phyloP scores from a whole-genome alignment of 2,329 filamentous ascomycete species.

The Fusarium pseudonygamai region DNA sequence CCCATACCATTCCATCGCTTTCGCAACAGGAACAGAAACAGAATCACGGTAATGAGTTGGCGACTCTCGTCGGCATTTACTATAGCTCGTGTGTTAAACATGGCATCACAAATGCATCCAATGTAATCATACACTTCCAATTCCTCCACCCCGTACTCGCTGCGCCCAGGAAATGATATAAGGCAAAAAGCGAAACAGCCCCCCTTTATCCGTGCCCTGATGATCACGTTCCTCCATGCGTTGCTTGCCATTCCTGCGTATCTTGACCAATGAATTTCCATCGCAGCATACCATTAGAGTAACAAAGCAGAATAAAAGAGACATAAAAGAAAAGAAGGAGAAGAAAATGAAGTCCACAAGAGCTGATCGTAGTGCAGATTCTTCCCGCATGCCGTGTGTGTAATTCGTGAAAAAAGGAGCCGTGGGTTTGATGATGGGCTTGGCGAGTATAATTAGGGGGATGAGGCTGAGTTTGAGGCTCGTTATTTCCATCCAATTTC shows the following conservation, averaged over 20 bases:
- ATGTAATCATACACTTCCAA: conserved; percentile 23
- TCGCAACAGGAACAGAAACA: not conserved
- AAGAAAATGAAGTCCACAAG: conserved; percentile 1
- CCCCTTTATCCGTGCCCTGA: not conserved
- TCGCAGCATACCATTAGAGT: conserved; percentile 26
- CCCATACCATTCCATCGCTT: not conserved
- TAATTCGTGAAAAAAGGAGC: conserved; percentile 20
- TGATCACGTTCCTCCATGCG: conserved; percentile 13
- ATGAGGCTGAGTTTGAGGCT: conserved; percentile 12
- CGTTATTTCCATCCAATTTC: conserved; percentile 2
- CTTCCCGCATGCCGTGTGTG: conserved; percentile 11
- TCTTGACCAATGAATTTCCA: conserved; percentile 20
- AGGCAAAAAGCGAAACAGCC: conserved; percentile 10
- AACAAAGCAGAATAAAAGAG: conserved; percentile 12
- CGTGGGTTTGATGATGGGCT: not conserved
- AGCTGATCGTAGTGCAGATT: conserved; percentile 4
- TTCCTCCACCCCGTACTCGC: conserved; percentile 5
- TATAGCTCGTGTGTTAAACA: conserved; percentile 16
- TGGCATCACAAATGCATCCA: conserved; percentile 23
- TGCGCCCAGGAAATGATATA: conserved; percentile 20
- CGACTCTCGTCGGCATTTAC: conserved; percentile 15
- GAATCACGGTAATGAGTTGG: not conserved
- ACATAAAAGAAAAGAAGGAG: not conserved
- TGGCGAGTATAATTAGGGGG: conserved; percentile 11
- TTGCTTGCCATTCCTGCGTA: conserved; percentile 16